Evolutionary conservation across 1,284 basidiomycete genomes (phyloP).

Genomic region (Fomitiporia mediterranea): DNA sequence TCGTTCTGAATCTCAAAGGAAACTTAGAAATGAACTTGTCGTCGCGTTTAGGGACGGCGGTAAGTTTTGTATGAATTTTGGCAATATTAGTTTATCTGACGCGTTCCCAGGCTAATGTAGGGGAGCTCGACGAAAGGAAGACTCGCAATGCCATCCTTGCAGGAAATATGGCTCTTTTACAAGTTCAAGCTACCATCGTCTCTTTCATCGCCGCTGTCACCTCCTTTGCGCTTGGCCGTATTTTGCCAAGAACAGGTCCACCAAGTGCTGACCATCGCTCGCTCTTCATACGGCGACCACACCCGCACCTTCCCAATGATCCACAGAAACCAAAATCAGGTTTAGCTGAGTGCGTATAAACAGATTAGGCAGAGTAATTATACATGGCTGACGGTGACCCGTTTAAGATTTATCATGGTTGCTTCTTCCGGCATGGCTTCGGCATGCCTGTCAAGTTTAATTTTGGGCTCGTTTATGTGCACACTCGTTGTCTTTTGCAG

Average conservation of each 20-base stretch:
- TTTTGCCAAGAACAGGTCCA: slow-evolving; percentile 36
- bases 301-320: slow-evolving; percentile 18
- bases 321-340: slow-evolving; percentile 37
- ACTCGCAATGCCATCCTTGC: slow-evolving; percentile 66
- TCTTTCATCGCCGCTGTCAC: slow-evolving; percentile 83
- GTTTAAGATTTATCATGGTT: slow-evolving; percentile 73
- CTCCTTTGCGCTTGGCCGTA: slow-evolving; percentile 68
- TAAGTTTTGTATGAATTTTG: slow-evolving; percentile 13
- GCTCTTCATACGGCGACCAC: slow-evolving; percentile 14
- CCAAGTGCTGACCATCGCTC: slow-evolving; percentile 1
- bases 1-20: slow-evolving; percentile 93
- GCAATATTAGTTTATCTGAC: not conserved
- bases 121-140: slow-evolving; percentile 76
- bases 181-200: slow-evolving; percentile 91
- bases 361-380: not conserved
- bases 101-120: slow-evolving; percentile 57
- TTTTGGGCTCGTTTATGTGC: slow-evolving; percentile 94
- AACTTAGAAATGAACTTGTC: slow-evolving; percentile 95
- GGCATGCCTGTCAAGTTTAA: slow-evolving; percentile 72
- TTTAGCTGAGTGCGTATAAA: slow-evolving; percentile 46
- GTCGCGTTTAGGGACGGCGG: slow-evolving; percentile 69
- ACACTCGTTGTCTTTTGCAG: slow-evolving; percentile 78
- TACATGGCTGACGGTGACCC: not conserved
- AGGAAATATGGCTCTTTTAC: slow-evolving; percentile 84
- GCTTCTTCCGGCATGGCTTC: slow-evolving; percentile 88